Conservation (phyloP, 2,329 filamentous ascomycete genomes). For the Microdochium paspali region DNA sequence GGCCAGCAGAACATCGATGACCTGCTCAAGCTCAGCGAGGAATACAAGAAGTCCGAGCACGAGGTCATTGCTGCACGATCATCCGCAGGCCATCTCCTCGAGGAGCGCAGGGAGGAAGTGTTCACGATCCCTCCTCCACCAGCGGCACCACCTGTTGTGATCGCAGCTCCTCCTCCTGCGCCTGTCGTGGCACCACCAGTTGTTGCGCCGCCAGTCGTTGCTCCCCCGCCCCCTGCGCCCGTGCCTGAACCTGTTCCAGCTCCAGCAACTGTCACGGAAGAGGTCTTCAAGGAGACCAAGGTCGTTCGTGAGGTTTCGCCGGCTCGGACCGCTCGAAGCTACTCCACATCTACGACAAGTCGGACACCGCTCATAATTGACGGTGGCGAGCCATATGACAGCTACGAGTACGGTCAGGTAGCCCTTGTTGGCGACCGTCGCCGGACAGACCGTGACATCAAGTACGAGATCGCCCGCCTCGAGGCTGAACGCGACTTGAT, state of each 20-base stretch:
- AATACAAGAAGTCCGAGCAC: constrained; percentile 51
- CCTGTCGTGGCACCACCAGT: neutral
- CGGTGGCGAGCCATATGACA: constrained; percentile 11
- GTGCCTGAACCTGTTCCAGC: too few species aligned
- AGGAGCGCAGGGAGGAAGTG: constrained; percentile 38
- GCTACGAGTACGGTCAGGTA: constrained; percentile 28
- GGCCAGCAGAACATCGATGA: constrained; percentile 89
- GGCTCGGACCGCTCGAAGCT: constrained; percentile 21
- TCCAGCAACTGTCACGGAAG: constrained; percentile 19
- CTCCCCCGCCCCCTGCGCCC: constrained; percentile 21
- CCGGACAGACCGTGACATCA: constrained; percentile 52
- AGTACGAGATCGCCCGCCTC: constrained; percentile 61
- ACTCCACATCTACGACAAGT: constrained; percentile 25
- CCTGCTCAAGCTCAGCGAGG: constrained; percentile 72
- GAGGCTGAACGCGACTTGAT: constrained; percentile 47
- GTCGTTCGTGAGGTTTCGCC: constrained; percentile 42
- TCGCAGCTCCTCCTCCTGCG: constrained; percentile 1
- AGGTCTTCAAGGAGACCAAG: constrained; percentile 35
- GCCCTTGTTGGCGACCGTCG: constrained; percentile 28
- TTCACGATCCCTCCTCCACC: constrained; percentile 24
- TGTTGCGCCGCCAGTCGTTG: constrained; percentile 5
- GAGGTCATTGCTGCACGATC: constrained; percentile 36
- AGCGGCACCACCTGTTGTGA: constrained; percentile 9
- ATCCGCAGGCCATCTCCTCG: constrained; percentile 32
- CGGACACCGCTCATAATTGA: constrained; percentile 30